Percentiles rank a stretch among this genome's conserved stretches.
Conservation (phyloP, 1,139 yeast species). For the Pichia sp. region DNA sequence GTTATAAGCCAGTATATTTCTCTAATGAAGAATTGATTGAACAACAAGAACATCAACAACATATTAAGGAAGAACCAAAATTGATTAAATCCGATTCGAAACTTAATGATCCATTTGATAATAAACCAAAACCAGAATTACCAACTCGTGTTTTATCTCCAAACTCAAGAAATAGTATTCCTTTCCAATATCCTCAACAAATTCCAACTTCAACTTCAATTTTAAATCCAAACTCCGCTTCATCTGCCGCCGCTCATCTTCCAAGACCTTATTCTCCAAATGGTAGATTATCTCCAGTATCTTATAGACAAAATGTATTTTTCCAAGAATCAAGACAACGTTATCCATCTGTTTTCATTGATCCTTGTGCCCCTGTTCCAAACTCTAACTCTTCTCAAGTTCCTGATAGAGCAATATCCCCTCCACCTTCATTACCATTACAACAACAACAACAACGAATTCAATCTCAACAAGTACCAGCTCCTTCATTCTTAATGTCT, state of each 20-base stretch:
- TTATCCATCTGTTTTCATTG: slow-evolving; percentile 37
- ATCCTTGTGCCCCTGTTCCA: slow-evolving; percentile 38
- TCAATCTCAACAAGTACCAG: no score
- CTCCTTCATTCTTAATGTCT: background rate
- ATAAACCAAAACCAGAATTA: background rate
- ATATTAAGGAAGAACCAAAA: background rate
- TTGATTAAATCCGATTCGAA: background rate
- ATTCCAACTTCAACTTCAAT: background rate
- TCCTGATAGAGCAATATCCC: slow-evolving; percentile 9
- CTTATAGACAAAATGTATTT: slow-evolving; percentile 16
- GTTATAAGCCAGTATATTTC: slow-evolving; percentile 1
- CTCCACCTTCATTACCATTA: slow-evolving; percentile 6
- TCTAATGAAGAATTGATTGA: background rate
- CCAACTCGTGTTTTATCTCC: slow-evolving; percentile 1
- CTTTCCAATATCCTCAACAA: background rate
- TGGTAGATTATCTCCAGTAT: slow-evolving; percentile 15
- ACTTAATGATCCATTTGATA: slow-evolving; percentile 4
- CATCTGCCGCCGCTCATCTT: background rate
- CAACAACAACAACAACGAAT: slow-evolving; percentile 2
- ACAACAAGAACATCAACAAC: background rate
- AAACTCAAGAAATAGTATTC: background rate
- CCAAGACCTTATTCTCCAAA: slow-evolving; percentile 8
- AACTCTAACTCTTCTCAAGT: slow-evolving; percentile 3
- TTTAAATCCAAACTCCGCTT: background rate
- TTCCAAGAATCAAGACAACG: slow-evolving; percentile 28